Conservation (phyloP, 352 stramenopile species). For the Globisporangium megalacanthum region DNA sequence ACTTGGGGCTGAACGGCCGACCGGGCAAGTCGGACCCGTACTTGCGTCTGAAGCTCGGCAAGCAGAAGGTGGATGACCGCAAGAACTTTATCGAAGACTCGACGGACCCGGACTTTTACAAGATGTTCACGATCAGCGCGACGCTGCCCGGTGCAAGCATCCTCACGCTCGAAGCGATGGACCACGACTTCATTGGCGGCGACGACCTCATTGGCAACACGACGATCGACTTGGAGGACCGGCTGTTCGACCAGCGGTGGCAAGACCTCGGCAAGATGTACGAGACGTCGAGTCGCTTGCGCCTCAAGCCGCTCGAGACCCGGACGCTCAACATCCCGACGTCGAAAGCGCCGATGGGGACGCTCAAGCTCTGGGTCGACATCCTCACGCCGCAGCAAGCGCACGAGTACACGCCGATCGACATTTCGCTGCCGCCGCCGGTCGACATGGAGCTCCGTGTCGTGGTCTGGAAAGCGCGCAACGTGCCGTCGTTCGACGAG, state of each 20-base stretch:
- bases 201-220: slow-evolving; percentile 92
- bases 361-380: slow-evolving; percentile 88
- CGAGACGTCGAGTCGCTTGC: slow-evolving; percentile 61
- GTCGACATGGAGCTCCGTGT: slow-evolving; percentile 90
- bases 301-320: slow-evolving; percentile 71
- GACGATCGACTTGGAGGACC: slow-evolving; percentile 92
- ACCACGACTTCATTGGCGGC: slow-evolving; percentile 86
- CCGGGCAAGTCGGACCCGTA: slow-evolving; percentile 88
- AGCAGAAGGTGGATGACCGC: slow-evolving; percentile 82
- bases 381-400: slow-evolving; percentile 80
- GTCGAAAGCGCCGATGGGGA: slow-evolving; percentile 78
- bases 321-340: slow-evolving; percentile 85
- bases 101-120: slow-evolving; percentile 90
- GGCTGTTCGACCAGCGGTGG: slow-evolving; percentile 88
- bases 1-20: slow-evolving; percentile 74
- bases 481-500: slow-evolving; percentile 83
- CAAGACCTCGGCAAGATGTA: slow-evolving; percentile 84
- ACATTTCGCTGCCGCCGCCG: slow-evolving; percentile 80
- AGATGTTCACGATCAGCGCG: slow-evolving; percentile 81
- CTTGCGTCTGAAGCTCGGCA: slow-evolving; percentile 77
- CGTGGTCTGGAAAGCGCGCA: slow-evolving; percentile 90
- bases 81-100: slow-evolving; percentile 90
- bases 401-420: slow-evolving; percentile 70
- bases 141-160: slow-evolving; percentile 82
- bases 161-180: slow-evolving; percentile 87